phyloP scores from a whole-genome alignment of 1,284 basidiomycete species.

The Puccinia coronata region DNA sequence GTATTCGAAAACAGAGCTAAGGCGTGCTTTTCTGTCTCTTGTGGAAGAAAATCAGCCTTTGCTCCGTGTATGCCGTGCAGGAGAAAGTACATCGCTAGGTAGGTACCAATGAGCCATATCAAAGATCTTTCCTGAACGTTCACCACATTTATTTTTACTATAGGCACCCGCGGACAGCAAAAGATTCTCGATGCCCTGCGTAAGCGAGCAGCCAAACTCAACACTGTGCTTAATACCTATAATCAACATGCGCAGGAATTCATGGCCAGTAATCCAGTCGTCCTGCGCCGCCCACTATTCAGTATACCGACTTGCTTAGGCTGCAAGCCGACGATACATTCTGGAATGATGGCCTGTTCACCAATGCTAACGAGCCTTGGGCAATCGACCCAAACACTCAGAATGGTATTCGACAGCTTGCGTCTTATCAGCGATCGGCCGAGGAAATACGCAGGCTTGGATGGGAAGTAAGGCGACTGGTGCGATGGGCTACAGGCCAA shows the following conservation, averaged over 20 bases:
- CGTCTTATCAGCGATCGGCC: neutral
- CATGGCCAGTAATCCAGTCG: neutral
- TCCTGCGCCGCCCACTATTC: neutral
- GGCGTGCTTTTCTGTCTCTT: neutral
- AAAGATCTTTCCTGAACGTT: too few species aligned
- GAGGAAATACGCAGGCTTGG: slow-evolving; percentile 10
- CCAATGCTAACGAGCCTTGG: slow-evolving; percentile 18
- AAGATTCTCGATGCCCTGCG: neutral
- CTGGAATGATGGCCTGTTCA: slow-evolving; percentile 28
- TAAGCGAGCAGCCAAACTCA: neutral
- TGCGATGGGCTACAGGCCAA: neutral
- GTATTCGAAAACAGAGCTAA: neutral
- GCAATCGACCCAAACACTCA: neutral
- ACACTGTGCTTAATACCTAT: neutral
- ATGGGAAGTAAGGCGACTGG: neutral
- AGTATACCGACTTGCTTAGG: neutral
- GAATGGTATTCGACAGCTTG: neutral
- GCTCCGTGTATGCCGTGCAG: neutral
- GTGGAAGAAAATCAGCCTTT: slow-evolving; percentile 1
- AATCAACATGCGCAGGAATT: neutral
- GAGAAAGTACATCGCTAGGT: slow-evolving; percentile 6
- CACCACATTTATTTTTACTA: neutral
- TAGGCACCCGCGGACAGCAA: neutral
- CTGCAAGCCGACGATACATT: neutral
- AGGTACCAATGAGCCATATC: neutral